Evolutionary conservation across 2,329 filamentous ascomycete genomes (phyloP).

Genomic region (Stylonectria norvegica): DNA sequence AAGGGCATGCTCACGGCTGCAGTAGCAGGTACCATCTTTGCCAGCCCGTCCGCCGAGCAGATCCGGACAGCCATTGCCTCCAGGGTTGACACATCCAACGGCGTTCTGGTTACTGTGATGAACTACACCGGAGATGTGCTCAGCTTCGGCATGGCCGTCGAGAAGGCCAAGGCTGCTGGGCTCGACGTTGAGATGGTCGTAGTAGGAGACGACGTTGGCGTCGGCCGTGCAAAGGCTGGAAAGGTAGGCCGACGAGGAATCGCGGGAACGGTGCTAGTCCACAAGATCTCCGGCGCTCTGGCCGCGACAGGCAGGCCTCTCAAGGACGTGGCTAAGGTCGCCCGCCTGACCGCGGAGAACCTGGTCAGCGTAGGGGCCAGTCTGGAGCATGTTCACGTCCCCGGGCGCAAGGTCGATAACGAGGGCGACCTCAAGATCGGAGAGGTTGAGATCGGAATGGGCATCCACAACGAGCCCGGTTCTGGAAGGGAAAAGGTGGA

Average conservation of each 20-base stretch:
- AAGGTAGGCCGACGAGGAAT: conserved; percentile 91
- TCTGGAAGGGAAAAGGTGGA: conserved; percentile 51
- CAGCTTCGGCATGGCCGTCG: conserved; percentile 90
- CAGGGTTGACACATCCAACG: conserved; percentile 66
- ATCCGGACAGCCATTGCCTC: conserved; percentile 72
- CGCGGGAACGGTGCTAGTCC: conserved; percentile 85
- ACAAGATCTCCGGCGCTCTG: conserved; percentile 83
- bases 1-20: conserved; percentile 74
- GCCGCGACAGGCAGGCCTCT: conserved; percentile 67
- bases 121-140: conserved; percentile 90
- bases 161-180: conserved; percentile 82
- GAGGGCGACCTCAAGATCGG: conserved; percentile 54
- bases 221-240: conserved; percentile 76
- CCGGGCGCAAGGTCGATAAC: conserved; percentile 63
- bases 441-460: conserved; percentile 69
- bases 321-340: conserved; percentile 69
- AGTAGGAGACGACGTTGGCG: conserved; percentile 87
- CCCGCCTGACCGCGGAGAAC: conserved; percentile 68
- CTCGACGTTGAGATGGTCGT: conserved; percentile 82
- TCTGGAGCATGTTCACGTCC: conserved; percentile 88
- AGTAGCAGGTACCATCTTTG: conserved; percentile 85
- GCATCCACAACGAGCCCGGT: conserved; percentile 70
- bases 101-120: conserved; percentile 89
- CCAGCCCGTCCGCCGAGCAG: conserved; percentile 77
- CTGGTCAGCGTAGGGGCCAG: conserved; percentile 82